Conservation (phyloP, 2,329 filamentous ascomycete species). For the Fusarium anthophilum region DNA sequence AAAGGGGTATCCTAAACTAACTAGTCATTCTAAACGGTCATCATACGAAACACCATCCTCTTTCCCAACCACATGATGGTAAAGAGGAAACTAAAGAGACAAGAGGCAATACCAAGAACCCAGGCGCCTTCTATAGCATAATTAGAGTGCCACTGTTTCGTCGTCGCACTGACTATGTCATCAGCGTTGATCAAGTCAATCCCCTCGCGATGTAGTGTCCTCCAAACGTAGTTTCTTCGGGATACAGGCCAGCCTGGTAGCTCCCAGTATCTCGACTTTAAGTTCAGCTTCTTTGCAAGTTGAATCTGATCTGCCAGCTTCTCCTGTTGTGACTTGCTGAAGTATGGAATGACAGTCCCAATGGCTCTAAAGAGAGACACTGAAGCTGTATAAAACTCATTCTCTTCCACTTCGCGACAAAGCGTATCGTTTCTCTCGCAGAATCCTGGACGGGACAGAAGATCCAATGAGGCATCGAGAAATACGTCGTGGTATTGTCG, state of each 20-base stretch:
- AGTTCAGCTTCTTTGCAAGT: conserved; percentile 59
- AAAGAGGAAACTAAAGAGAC: conserved; percentile 23
- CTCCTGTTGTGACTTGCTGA: conserved; percentile 53
- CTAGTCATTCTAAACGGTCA: not conserved
- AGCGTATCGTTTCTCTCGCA: conserved; percentile 7
- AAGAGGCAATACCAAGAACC: conserved; percentile 33
- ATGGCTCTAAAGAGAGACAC: conserved; percentile 63
- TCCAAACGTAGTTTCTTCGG: conserved; percentile 66
- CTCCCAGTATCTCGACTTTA: conserved; percentile 70
- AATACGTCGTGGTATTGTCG: conserved; percentile 63
- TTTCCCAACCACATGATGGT: conserved; percentile 26
- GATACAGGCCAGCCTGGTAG: conserved; percentile 67
- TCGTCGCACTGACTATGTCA: conserved; percentile 58
- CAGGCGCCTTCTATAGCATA: conserved; percentile 32
- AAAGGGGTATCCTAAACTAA: not conserved
- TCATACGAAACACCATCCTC: conserved; percentile 10
- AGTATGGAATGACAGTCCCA: conserved; percentile 53
- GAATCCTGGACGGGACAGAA: conserved; percentile 38
- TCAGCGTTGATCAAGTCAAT: conserved; percentile 71
- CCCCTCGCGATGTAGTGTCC: conserved; percentile 61
- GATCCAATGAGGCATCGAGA: conserved; percentile 70
- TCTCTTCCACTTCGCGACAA: conserved; percentile 23
- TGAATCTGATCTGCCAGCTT: conserved; percentile 56
- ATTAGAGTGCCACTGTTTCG: conserved; percentile 27
- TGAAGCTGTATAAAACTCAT: conserved; percentile 74